Conservation (phyloP, 768 basidiomycete genomes). For the Gyrodon lividus region DNA sequence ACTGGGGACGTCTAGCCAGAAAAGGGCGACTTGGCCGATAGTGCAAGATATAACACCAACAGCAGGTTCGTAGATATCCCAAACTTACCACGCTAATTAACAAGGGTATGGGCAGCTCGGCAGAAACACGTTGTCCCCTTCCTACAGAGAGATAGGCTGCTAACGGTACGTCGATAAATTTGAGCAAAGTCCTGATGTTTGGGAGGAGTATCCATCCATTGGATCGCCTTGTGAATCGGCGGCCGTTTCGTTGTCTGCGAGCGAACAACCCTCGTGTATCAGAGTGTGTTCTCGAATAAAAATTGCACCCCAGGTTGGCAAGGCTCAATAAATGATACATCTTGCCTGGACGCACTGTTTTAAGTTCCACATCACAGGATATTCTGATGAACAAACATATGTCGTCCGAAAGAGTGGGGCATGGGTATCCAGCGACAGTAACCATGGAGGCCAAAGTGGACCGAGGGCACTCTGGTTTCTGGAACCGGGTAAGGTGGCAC, state of each 20-base stretch:
- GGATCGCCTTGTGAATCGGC: neutral
- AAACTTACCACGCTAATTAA: neutral
- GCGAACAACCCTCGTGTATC: neutral
- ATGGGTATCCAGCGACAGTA: neutral
- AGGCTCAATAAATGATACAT: neutral
- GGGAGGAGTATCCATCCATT: neutral
- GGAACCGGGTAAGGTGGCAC: neutral
- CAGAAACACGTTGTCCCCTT: neutral
- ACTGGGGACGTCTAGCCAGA: neutral
- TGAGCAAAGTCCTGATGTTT: no score
- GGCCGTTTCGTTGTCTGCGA: neutral
- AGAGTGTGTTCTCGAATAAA: neutral
- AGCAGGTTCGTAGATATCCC: conserved; percentile 2
- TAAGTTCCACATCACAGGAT: no score
- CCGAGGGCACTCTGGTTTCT: no score
- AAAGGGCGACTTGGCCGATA: neutral
- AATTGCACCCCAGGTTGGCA: neutral
- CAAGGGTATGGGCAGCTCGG: neutral
- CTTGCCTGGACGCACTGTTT: neutral
- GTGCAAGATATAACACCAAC: neutral
- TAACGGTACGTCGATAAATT: neutral
- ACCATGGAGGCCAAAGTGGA: no score
- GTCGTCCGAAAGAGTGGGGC: neutral
- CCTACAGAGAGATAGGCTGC: conserved; percentile 1
- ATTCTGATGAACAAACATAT: neutral